Conservation (phyloP, 225 moss, liverwort and hornwort species). For the Pleurozium schreberi region DNA sequence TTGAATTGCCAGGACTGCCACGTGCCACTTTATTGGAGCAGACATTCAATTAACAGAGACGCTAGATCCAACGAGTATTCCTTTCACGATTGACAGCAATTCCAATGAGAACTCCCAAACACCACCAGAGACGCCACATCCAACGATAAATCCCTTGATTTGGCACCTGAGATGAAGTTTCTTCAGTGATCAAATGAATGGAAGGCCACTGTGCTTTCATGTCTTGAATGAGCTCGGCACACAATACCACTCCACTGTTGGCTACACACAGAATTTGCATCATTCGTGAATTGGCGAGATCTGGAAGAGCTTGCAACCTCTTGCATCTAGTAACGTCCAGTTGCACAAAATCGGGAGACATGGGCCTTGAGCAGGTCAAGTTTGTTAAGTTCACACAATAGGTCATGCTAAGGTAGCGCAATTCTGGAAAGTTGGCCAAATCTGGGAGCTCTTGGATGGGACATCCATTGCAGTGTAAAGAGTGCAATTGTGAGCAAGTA, state of each 20-base stretch:
- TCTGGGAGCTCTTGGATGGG: background rate
- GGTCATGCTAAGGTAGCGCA: fast-evolving
- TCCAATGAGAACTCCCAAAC: no score
- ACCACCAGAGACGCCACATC: fast-evolving
- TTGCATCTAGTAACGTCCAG: fast-evolving
- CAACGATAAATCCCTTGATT: background rate
- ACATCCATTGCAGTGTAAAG: fast-evolving
- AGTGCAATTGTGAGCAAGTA: fast-evolving
- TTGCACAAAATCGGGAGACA: fast-evolving
- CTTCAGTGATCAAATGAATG: fast-evolving
- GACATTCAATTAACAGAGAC: no score
- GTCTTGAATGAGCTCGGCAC: background rate
- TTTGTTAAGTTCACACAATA: fast-evolving
- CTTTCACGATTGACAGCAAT: no score
- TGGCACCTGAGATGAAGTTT: background rate
- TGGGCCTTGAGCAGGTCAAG: fast-evolving
- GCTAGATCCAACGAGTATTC: no score
- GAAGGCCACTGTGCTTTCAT: background rate
- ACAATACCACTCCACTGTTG: background rate
- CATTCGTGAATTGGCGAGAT: fast-evolving
- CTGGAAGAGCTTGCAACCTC: background rate
- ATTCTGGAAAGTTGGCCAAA: background rate
- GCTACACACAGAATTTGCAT: fast-evolving
- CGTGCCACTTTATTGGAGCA: no score
- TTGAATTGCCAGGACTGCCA: no score